A percentile compares a stretch with the other conserved stretches of the same genome.
Evolutionary conservation across 2,329 filamentous ascomycete genomes (phyloP).

Genomic region (Fusarium kyushuense): DNA sequence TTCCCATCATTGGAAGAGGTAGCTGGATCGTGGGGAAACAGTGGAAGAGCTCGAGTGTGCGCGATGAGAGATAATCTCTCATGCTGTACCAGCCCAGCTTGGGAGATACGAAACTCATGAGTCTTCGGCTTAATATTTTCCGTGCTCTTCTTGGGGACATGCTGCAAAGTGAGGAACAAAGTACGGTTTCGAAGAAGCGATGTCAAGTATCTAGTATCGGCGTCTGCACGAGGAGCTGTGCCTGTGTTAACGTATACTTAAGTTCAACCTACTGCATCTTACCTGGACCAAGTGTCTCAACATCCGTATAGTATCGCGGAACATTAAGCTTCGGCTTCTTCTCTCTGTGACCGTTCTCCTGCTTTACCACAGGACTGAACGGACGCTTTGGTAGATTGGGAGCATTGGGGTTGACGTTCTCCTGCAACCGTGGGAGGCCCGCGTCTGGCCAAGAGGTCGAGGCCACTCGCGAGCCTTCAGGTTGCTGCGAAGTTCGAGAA

Average conservation of each 20-base stretch:
- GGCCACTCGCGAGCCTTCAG: not conserved
- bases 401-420: not conserved
- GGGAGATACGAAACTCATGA: slow-evolving; percentile 35
- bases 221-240: slow-evolving; percentile 32
- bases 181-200: slow-evolving; percentile 35
- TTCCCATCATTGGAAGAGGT: slow-evolving; percentile 1
- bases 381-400: slow-evolving; percentile 18
- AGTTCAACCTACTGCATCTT: not conserved
- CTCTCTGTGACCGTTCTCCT: slow-evolving; percentile 1
- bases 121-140: slow-evolving; percentile 1
- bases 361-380: slow-evolving; percentile 1
- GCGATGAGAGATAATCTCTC: slow-evolving; percentile 23
- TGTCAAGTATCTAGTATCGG: slow-evolving; percentile 31
- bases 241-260: slow-evolving; percentile 1
- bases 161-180: slow-evolving; percentile 26
- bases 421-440: not conserved
- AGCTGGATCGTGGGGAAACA: slow-evolving; percentile 19
- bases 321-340: slow-evolving; percentile 1
- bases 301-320: slow-evolving; percentile 11
- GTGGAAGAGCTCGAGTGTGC: slow-evolving; percentile 28
- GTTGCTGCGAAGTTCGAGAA: not conserved
- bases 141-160: slow-evolving; percentile 6
- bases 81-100: slow-evolving; percentile 40
- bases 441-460: not conserved
- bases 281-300: slow-evolving; percentile 39